Base-by-base conservation (phyloP, 106 monocot species). In the Dendrobium officinale region DNA sequence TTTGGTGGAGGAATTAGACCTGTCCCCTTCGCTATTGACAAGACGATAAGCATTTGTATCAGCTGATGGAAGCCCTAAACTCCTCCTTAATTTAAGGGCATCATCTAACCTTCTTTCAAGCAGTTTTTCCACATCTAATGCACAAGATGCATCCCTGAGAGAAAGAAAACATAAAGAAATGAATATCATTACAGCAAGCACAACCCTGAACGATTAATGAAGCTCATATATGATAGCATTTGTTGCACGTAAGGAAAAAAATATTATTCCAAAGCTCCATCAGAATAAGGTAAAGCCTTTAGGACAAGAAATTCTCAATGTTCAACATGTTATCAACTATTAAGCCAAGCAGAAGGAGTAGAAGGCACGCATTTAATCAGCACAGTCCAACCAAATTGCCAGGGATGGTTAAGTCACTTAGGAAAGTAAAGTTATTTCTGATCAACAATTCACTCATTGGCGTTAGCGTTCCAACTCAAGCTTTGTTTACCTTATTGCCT, bases 1-100 rank as follows among this genome's bases (percentile, higher is more conserved):
- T 7, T 48, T 26, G 64, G 26, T 22, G 7, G n/a, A n/a, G 33
- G 27, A 72, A 31, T 72, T 40, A n/a, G 84, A 98, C 97, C 97
- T 91, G 85, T 98, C 94, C 15, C 97, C 97, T 88, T 98, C 97
- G 73, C 94, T 98, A 78, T 98, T 98, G 79, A 98, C 79, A 77
- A 98, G 85, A 51, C 94, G 94, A 81, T 92, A 98, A 13, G 84
- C 91, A 89, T 88, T 92, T 17, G 94, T 98, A 55, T 95, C 84
- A 61, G 51, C 77, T 73, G 97, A 94, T 24, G 94, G 94, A 67
- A 98, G 92, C 10, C 91, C 91, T 81, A 98, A 47, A 16, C 84
- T 91, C 79, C 41, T 85, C 29, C 94, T 90, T 73, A 98, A 88
- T 72, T 89, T 81, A 45, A 89, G 54, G 15, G 97, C 94, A 83